phyloP scores from a whole-genome alignment of 164 flowering plant genomes.

The Buxus sempervirens region DNA sequence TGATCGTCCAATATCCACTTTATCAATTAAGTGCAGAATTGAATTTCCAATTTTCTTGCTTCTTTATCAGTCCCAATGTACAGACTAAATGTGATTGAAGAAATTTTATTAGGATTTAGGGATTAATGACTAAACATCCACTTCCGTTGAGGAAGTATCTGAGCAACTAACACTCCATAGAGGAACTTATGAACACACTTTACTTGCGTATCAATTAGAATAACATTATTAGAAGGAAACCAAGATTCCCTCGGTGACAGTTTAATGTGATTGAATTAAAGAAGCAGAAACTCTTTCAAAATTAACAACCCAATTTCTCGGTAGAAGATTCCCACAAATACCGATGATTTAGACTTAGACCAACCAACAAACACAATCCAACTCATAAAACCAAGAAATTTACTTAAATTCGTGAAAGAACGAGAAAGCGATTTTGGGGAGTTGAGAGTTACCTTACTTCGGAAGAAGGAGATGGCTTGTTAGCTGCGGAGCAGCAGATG shows the following conservation, averaged over 20 bases:
- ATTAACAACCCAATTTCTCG: background rate
- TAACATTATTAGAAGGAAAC: background rate
- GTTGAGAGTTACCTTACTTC: slow-evolving; percentile 6
- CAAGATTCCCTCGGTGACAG: too few species aligned
- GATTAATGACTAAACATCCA: background rate
- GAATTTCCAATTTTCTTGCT: background rate
- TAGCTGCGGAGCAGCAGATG: slow-evolving; percentile 48
- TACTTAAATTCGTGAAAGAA: background rate
- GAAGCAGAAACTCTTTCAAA: background rate
- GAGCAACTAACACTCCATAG: background rate
- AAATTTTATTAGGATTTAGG: background rate
- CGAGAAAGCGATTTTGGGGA: background rate
- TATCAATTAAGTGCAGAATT: background rate
- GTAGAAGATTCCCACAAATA: background rate
- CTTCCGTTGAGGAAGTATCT: background rate
- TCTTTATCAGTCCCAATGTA: background rate
- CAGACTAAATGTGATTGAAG: background rate
- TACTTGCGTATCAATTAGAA: background rate
- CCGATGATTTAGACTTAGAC: too few species aligned
- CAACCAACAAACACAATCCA: background rate
- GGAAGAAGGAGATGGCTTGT: slow-evolving; percentile 43
- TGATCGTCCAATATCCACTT: background rate
- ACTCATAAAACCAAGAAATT: background rate
- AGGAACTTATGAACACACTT: background rate
- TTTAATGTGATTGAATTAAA: background rate